Percentiles rank a stretch among this genome's conserved stretches.
phyloP scores from a whole-genome alignment of 2,329 filamentous ascomycete species.

The Metarhizium anisopliae region DNA sequence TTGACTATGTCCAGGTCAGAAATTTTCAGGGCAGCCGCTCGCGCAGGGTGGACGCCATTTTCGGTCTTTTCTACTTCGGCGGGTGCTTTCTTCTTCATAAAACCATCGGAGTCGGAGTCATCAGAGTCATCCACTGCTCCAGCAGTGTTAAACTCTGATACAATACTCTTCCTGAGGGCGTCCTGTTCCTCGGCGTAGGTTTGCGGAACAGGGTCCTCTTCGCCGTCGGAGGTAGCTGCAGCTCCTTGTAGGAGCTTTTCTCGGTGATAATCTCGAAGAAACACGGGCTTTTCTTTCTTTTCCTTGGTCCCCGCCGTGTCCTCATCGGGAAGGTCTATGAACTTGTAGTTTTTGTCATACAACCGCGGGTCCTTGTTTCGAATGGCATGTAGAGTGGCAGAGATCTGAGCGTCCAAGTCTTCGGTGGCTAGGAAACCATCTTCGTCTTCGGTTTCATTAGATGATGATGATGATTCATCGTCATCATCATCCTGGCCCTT shows the following conservation, averaged over 20 bases:
- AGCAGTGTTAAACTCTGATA: slow-evolving; percentile 70
- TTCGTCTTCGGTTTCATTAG: slow-evolving; percentile 82
- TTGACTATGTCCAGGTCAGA: slow-evolving; percentile 58
- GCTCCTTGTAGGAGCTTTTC: slow-evolving; percentile 75
- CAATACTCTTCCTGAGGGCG: slow-evolving; percentile 65
- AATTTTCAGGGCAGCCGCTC: slow-evolving; percentile 35
- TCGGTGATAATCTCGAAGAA: slow-evolving; percentile 82
- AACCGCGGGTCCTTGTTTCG: slow-evolving; percentile 83
- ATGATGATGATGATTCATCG: slow-evolving; percentile 56
- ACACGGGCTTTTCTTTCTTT: slow-evolving; percentile 77
- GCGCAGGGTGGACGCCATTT: slow-evolving; percentile 48
- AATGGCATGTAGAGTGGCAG: slow-evolving; percentile 79
- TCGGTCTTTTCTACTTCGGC: slow-evolving; percentile 21
- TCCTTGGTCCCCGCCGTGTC: slow-evolving; percentile 25
- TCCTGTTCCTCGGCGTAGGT: slow-evolving; percentile 89
- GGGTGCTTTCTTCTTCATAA: slow-evolving; percentile 61
- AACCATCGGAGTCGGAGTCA: slow-evolving; percentile 54
- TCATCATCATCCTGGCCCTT: slow-evolving; percentile 19
- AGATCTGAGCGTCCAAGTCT: slow-evolving; percentile 77
- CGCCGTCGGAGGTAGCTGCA: slow-evolving; percentile 47
- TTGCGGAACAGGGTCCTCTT: slow-evolving; percentile 47
- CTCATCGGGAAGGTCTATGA: slow-evolving; percentile 61
- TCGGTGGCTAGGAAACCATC: slow-evolving; percentile 79
- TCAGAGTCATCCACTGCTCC: slow-evolving; percentile 34
- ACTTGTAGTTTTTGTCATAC: slow-evolving; percentile 71